Evolutionary conservation across 2,329 filamentous ascomycete genomes (phyloP).

Genomic region (Neopestalotiopsis rosae): DNA sequence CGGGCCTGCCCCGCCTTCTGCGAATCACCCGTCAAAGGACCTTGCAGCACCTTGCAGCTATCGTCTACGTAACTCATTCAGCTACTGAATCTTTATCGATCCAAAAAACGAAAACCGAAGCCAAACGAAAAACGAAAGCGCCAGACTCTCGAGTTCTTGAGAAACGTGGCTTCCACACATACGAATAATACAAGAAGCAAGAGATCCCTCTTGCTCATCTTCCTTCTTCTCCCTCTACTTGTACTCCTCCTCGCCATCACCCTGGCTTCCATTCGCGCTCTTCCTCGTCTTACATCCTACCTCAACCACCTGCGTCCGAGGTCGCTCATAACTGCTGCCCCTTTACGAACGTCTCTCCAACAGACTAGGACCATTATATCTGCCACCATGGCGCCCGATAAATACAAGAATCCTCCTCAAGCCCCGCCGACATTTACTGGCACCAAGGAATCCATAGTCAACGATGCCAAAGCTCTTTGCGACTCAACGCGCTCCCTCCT

Average conservation of each 20-base stretch:
- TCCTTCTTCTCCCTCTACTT: slow-evolving; percentile 52
- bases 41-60: neutral
- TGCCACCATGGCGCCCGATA: slow-evolving; percentile 67
- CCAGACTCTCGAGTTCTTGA: neutral
- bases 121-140: neutral
- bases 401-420: slow-evolving; percentile 78
- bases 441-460: slow-evolving; percentile 71
- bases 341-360: slow-evolving; percentile 28
- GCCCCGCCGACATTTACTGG: slow-evolving; percentile 76
- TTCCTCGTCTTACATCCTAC: slow-evolving; percentile 63
- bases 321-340: slow-evolving; percentile 35
- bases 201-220: slow-evolving; percentile 48
- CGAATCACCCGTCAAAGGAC: slow-evolving; percentile 12
- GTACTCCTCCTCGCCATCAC: slow-evolving; percentile 64
- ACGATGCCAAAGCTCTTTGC: slow-evolving; percentile 70
- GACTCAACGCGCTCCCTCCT: slow-evolving; percentile 66
- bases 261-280: slow-evolving; percentile 69
- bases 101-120: neutral
- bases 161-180: slow-evolving; percentile 14
- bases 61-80: neutral
- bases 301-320: slow-evolving; percentile 59
- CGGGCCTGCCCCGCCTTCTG: neutral
- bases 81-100: neutral
- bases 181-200: slow-evolving; percentile 1
- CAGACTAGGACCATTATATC: slow-evolving; percentile 45